Evolutionary conservation across 2,329 filamentous ascomycete species (phyloP).

Genomic region (Aspergillus novoparasiticus): DNA sequence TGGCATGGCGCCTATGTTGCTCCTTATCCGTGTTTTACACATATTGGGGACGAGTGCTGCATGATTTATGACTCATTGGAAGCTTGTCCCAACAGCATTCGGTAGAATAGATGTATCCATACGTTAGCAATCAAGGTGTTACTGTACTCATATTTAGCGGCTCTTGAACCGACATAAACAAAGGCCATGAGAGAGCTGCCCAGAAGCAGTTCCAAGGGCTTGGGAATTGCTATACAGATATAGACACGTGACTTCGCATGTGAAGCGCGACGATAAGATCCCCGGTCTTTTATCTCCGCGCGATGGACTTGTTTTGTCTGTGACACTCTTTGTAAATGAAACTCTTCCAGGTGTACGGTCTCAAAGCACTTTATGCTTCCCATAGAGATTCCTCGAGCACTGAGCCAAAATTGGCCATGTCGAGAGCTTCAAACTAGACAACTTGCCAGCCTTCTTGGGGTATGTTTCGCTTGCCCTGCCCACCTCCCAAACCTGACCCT

Average conservation of each 20-base stretch:
- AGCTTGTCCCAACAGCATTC: constrained; percentile 23
- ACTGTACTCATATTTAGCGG: background rate
- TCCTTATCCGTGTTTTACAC: constrained; percentile 14
- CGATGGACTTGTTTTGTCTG: background rate
- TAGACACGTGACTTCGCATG: constrained; percentile 13
- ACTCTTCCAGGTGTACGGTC: background rate
- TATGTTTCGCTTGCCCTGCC: constrained; percentile 27
- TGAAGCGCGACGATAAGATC: constrained; percentile 8
- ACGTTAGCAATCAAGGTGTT: constrained; percentile 22
- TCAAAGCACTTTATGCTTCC: constrained; percentile 31
- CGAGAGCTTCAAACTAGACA: constrained; percentile 46
- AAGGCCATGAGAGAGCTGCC: background rate
- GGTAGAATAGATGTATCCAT: constrained; percentile 42
- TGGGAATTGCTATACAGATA: background rate
- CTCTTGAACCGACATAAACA: background rate
- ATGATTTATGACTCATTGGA: constrained; percentile 18
- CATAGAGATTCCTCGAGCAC: constrained; percentile 34
- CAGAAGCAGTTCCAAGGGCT: background rate
- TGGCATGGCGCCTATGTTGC: constrained; percentile 4
- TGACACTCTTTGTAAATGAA: background rate
- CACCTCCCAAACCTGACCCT: background rate
- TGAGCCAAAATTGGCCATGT: constrained; percentile 47
- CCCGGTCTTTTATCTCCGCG: constrained; percentile 7
- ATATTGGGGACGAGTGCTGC: constrained; percentile 17
- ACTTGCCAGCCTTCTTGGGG: constrained; percentile 44